These are phyloP conservation scores for Trypanosoma platydactyli DNA, from an alignment of 208 protist genomes.

Conservation along the genomic window DNA sequence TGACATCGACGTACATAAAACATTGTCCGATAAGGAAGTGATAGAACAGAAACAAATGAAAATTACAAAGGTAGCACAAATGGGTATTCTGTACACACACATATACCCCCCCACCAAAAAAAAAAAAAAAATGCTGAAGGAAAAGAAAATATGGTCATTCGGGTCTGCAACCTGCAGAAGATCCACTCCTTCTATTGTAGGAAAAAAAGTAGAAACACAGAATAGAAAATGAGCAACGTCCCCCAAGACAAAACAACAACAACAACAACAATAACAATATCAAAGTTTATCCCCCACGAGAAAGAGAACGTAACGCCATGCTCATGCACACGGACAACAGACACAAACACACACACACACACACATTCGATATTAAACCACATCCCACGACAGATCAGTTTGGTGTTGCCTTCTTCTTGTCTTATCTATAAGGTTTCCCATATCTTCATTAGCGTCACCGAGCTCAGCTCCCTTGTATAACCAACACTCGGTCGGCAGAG, in stretches of 20 bases:
- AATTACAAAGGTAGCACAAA: too few species aligned
- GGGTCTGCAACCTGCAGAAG: too few species aligned
- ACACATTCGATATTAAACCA: background rate
- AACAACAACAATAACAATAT: conserved; percentile 3
- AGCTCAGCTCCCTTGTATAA: conserved; percentile 50
- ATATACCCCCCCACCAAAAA: background rate
- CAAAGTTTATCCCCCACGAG: background rate
- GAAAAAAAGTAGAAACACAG: conserved; percentile 1
- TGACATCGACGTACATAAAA: too few species aligned
- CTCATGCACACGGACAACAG: background rate
- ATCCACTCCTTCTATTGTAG: too few species aligned
- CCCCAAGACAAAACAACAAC: too few species aligned
- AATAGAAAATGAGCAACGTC: conserved; percentile 8
- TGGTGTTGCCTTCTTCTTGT: background rate
- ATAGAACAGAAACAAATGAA: too few species aligned
- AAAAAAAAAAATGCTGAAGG: background rate
- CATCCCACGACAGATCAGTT: background rate
- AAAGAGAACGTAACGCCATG: too few species aligned
- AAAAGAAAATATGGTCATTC: too few species aligned
- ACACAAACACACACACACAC: background rate
- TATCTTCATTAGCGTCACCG: conserved; percentile 20
- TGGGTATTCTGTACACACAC: too few species aligned
- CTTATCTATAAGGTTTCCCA: conserved; percentile 4
- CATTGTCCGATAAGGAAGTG: too few species aligned
- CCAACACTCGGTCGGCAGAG: conserved; percentile 75